Conservation (phyloP, 2,329 filamentous ascomycete species). For the Colletotrichum orchidophilum region DNA sequence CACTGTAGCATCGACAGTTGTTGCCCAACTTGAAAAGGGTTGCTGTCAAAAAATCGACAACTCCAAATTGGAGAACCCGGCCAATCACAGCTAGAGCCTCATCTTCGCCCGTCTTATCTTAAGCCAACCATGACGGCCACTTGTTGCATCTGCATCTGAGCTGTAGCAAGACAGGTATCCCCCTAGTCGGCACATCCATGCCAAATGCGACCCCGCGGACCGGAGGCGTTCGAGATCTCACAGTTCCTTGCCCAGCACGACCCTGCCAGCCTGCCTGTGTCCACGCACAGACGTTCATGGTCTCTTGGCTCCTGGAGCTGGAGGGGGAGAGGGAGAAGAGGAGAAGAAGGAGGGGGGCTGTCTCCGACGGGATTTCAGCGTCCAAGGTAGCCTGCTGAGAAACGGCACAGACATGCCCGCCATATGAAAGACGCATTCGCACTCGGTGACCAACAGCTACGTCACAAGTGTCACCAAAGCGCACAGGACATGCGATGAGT, state of each 20-base stretch:
- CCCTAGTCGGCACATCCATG: slow-evolving; percentile 24
- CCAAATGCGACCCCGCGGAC: slow-evolving; percentile 25
- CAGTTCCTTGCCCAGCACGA: slow-evolving; percentile 16
- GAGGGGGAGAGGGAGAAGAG: background rate
- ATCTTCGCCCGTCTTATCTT: slow-evolving; percentile 51
- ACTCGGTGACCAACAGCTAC: slow-evolving; percentile 28
- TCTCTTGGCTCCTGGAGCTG: slow-evolving; percentile 24
- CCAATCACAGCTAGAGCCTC: slow-evolving; percentile 48
- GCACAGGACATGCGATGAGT: slow-evolving; percentile 4
- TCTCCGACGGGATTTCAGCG: slow-evolving; percentile 8
- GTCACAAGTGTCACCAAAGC: slow-evolving; percentile 23
- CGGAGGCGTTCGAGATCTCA: slow-evolving; percentile 31
- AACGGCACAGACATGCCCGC: background rate
- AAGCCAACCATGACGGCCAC: slow-evolving; percentile 46
- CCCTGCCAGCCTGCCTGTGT: slow-evolving; percentile 25
- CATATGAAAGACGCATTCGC: background rate
- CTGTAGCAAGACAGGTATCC: slow-evolving; percentile 21
- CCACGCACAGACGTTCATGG: slow-evolving; percentile 25
- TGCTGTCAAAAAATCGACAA: slow-evolving; percentile 43
- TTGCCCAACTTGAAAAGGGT: slow-evolving; percentile 8
- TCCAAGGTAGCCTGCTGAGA: slow-evolving; percentile 11
- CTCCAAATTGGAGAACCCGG: slow-evolving; percentile 47
- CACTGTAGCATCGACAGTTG: slow-evolving; percentile 13
- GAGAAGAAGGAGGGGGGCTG: background rate
- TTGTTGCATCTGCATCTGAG: slow-evolving; percentile 20